These are phyloP conservation scores for Cucurbita ficifolia DNA, from an alignment of 306 rosid genomes.

Conservation along the genomic window DNA sequence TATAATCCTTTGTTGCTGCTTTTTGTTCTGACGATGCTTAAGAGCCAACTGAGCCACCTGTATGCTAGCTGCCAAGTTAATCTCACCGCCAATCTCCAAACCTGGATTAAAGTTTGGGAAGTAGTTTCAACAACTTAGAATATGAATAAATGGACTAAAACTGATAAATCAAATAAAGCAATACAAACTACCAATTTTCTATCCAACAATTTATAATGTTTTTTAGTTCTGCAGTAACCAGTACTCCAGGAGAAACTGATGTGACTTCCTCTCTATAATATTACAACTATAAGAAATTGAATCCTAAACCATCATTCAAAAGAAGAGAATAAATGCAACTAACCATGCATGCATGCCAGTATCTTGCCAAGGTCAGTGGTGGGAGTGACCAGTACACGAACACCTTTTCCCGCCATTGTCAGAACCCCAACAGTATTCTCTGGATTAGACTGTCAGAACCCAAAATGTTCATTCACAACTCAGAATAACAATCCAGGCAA, in stretches of 20 bases:
- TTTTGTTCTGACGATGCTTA: conserved; percentile 94
- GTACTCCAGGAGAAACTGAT: neutral
- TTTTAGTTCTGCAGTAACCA: neutral
- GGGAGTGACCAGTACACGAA: conserved; percentile 83
- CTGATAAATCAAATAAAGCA: neutral
- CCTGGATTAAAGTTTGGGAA: conserved; percentile 27
- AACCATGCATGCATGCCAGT: conserved; percentile 85
- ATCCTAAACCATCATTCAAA: neutral
- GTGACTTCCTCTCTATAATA: neutral
- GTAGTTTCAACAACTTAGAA: neutral
- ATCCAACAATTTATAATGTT: neutral
- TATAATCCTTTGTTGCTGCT: conserved; percentile 92
- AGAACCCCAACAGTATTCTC: conserved; percentile 89
- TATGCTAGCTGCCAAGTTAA: conserved; percentile 87
- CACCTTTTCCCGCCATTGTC: conserved; percentile 89
- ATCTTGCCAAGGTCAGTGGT: conserved; percentile 90
- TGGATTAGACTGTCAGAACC: conserved; percentile 57
- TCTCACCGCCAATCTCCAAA: conserved; percentile 84
- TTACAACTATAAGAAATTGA: neutral
- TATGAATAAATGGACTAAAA: neutral
- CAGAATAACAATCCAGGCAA: neutral
- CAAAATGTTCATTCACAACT: neutral
- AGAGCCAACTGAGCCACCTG: conserved; percentile 98
- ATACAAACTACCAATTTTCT: neutral
- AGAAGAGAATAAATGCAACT: conserved; percentile 12